Conservation (phyloP, 352 stramenopile genomes). For the Phytophthora ohioensis region DNA sequence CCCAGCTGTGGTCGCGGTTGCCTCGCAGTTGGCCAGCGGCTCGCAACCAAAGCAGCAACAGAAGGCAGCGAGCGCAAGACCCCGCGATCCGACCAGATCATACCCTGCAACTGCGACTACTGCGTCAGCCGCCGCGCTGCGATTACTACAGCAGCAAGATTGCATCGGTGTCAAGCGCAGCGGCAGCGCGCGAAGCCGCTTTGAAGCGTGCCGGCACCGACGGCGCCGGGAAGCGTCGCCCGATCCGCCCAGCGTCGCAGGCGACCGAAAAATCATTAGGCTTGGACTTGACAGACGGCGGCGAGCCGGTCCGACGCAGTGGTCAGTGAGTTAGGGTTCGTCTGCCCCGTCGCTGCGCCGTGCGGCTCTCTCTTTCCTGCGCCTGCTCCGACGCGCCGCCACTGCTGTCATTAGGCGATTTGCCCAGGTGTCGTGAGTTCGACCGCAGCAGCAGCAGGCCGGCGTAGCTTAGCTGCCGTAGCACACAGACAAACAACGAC, state of each 20-base stretch:
- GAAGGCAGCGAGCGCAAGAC: neutral
- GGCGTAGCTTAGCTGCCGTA: neutral
- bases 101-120: neutral
- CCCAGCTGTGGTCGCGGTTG: slow-evolving; percentile 24
- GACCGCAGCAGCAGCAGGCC: neutral
- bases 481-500: neutral
- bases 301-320: slow-evolving; percentile 25
- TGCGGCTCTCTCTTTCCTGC: slow-evolving; percentile 26
- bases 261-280: slow-evolving; percentile 25
- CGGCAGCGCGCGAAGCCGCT: neutral
- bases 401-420: slow-evolving; percentile 32
- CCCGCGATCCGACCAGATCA: slow-evolving; percentile 40
- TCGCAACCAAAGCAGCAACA: slow-evolving; percentile 16
- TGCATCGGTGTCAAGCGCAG: slow-evolving; percentile 1
- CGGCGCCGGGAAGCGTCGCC: slow-evolving; percentile 15
- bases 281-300: slow-evolving; percentile 23
- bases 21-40: neutral
- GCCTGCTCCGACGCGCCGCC: slow-evolving; percentile 16
- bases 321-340: slow-evolving; percentile 35
- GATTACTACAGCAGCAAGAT: neutral
- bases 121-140: neutral
- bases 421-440: slow-evolving; percentile 18
- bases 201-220: slow-evolving; percentile 20
- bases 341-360: slow-evolving; percentile 14
- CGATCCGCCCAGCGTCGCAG: slow-evolving; percentile 28